Percentiles rank a stretch among this genome's conserved stretches.
Conservation (phyloP, 441 rosid genomes). For the Populus hybrid region DNA sequence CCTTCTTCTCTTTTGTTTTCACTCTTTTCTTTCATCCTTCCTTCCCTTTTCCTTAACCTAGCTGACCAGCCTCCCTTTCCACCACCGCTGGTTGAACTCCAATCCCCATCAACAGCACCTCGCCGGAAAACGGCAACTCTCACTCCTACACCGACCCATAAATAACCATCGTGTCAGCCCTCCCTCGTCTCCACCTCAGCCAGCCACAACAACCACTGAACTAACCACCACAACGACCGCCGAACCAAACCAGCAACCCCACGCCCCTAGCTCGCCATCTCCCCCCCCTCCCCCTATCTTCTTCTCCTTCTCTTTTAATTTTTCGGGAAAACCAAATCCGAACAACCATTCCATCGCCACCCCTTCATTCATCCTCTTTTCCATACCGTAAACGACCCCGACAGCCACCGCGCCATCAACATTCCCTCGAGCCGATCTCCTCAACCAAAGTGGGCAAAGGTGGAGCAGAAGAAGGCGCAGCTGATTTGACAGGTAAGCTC, state of each 20-base stretch:
- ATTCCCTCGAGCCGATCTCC: neutral
- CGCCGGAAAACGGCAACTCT: neutral
- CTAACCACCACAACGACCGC: neutral
- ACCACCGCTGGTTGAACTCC: neutral
- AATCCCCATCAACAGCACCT: neutral
- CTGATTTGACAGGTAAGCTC: neutral
- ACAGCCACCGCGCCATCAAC: neutral
- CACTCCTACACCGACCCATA: neutral
- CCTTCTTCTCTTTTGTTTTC: neutral
- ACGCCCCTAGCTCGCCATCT: neutral
- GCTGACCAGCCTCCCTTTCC: neutral
- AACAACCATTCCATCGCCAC: neutral
- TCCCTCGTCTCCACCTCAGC: neutral
- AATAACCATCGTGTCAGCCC: neutral
- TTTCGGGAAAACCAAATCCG: neutral
- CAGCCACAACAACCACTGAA: neutral
- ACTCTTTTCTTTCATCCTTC: neutral
- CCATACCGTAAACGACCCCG: neutral
- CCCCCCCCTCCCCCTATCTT: neutral
- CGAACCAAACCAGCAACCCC: neutral
- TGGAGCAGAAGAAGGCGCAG: neutral
- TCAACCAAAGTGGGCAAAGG: neutral
- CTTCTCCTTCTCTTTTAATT: no score
- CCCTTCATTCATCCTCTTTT: neutral
- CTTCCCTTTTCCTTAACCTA: neutral